Evolutionary conservation across 169 alveolate genomes (phyloP), one percentile per base, ranked within the genome.

Genomic region (Plasmodium falciparum): DNA sequence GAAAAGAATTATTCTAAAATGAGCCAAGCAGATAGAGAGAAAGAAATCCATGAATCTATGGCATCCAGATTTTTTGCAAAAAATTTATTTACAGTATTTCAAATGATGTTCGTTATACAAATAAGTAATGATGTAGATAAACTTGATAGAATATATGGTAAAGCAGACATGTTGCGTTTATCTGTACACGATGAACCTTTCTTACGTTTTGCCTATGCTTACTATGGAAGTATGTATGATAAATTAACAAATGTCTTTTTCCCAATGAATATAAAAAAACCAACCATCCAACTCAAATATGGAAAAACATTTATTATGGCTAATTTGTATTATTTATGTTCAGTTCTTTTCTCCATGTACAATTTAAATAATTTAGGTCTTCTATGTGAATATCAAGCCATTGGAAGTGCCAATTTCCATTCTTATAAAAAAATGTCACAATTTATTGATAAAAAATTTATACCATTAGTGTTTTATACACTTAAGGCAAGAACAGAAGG

Each of bases 291-390:
- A 58, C 24, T 78, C 43, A 78, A 78, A 33, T 78, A 78, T 22
- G 89, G 89, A 49, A 78, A 78, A 58, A 78, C 89, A 33, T 78
- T 78, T 66, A 61, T 78, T 9, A n/a, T 78, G n/a, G 89, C 89
- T 17, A 78, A 78, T 17, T 50, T 78, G 80, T 78, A 65, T 50
- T 47, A 50, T n/a, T 17, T 78, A 13, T 33, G 75, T 8, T 78
- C 89, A 3, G 63, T 65, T 5, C n/a, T 78, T 0, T 78, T 78
- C 29, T 20, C 80, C 2, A 3, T 78, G 9, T 78, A 47, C 47
- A 24, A 78, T 65, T 66, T 78, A 56, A 78, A 78, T 45, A 78
- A 78, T 8, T 52, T 78, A 43, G 65, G 89, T 22, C 43, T 17
- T 11, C 54, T 78, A 20, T 78, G 89, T 58, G 89, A 78, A 12